A percentile compares a stretch with the other conserved stretches of the same genome.
Conservation (phyloP, 2,329 filamentous ascomycete species). For the Eutypa lata region DNA sequence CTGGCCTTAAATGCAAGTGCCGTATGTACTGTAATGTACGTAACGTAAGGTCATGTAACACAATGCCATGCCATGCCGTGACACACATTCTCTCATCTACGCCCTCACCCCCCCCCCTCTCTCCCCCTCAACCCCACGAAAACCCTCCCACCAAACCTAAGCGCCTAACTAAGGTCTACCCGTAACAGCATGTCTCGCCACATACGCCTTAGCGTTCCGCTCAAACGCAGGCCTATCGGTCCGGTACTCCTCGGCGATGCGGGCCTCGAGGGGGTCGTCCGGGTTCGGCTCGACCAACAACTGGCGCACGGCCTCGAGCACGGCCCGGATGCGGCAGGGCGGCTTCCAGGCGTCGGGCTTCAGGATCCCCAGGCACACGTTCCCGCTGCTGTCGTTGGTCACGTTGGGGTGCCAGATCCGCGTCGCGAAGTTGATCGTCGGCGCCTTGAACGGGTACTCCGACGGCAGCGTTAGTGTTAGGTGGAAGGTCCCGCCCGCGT, state of each 20-base stretch:
- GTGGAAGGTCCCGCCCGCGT: constrained; percentile 68
- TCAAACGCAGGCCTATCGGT: constrained; percentile 67
- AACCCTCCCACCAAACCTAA: no score
- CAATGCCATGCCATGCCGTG: no score
- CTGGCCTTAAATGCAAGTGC: no score
- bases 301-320: constrained; percentile 72
- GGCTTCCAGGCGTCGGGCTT: constrained; percentile 92
- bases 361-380: constrained; percentile 81
- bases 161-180: no score
- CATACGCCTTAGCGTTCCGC: constrained; percentile 71
- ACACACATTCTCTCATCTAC: no score
- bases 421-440: constrained; percentile 73
- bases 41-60: no score
- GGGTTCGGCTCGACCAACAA: constrained; percentile 79
- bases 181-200: constrained; percentile 53
- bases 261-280: constrained; percentile 83
- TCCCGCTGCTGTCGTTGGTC: constrained; percentile 79
- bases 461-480: constrained; percentile 69
- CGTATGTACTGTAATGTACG: no score
- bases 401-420: constrained; percentile 97
- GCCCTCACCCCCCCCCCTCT: no score
- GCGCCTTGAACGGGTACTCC: constrained; percentile 89
- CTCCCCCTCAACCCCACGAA: no score
- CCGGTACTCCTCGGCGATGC: constrained; percentile 82
- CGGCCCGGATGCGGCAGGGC: constrained; percentile 68